These are phyloP conservation scores for Ilex asprella DNA, from an alignment of 257 asterid genomes.

Conservation along the genomic window DNA sequence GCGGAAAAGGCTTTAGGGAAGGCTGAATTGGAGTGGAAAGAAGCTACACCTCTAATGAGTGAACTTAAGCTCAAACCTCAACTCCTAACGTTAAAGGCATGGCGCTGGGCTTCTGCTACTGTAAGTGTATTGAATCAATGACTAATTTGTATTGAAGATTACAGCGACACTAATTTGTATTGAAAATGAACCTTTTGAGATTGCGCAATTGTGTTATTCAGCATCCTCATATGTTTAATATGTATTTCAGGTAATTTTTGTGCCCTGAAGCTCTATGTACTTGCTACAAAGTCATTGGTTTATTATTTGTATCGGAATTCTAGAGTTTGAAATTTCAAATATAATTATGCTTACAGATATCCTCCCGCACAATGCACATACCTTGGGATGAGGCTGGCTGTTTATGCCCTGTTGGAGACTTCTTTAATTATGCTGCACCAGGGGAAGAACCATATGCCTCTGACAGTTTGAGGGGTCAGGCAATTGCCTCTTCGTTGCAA, in stretches of 20 bases:
- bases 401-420: conserved; percentile 91
- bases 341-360: conserved; percentile 44
- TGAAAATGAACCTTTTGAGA: neutral
- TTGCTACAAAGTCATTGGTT: neutral
- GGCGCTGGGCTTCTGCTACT: conserved; percentile 95
- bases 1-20: conserved; percentile 64
- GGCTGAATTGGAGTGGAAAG: conserved; percentile 65
- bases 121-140: conserved; percentile 30
- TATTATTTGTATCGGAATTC: neutral
- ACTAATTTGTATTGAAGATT: neutral
- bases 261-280: neutral
- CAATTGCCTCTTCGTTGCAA: conserved; percentile 6
- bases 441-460: conserved; percentile 36
- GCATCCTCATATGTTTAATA: neutral
- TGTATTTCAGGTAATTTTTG: neutral
- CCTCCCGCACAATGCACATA: conserved; percentile 91
- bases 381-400: conserved; percentile 89
- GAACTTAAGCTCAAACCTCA: conserved; percentile 60
- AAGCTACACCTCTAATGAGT: conserved; percentile 37
- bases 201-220: neutral
- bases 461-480: conserved; percentile 15
- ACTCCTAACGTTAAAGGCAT: conserved; percentile 49
- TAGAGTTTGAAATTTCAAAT: neutral
- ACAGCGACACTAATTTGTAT: neutral
- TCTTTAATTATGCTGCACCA: conserved; percentile 84